Base-by-base conservation (phyloP, 169 alveolate species). In the Neospora caninum region DNA sequence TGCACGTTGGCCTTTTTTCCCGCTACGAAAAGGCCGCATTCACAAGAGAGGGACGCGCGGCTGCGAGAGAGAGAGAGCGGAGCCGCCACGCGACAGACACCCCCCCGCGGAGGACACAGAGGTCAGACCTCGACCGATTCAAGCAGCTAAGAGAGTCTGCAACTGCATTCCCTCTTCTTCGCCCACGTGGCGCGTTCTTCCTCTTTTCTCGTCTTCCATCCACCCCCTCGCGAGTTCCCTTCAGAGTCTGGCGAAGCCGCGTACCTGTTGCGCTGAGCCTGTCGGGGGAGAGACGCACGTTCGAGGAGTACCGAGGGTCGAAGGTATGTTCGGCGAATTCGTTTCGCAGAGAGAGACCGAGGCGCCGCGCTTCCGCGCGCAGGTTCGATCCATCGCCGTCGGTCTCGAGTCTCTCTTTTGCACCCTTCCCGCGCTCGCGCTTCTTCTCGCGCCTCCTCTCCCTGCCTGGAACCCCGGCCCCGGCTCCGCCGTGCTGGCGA, bases 231-330 rank as follows among this genome's bases (percentile, higher is more conserved):
- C 41, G 45, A 43, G 38, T 7, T 69, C 36, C 84, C 9, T 36
- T 36, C 43, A 41, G 39, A 18, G 73, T 7, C 73, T 64, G 58
- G 58, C 58, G 13, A 49, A 49, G 58, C 4, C 58, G 18, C 89
- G 13, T 31, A 88, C 93, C 93, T 6, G 84, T 54, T 64, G 41
- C 89, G 7, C 89, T 91, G 36, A n/a, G 29, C 36, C 94, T 29
- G 70, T 78, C 91, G 25, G 73, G 89, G 10, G 94, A 91, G 88
- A 91, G 88, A 42, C 64, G 69, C 4, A 80, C 94, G 89, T 91
- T 91, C 45, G 69, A 42, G 0, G 91, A 69, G 88, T 91, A 91
- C 4, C 94, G 42, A 2, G 89, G 94, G 58, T 91, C 94, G 88
- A 91, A 91, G 54, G 94, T 42, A 49, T 91, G 88, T 13, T 42